A percentile compares a stretch with the other conserved stretches of the same genome.
These are phyloP conservation scores for Quercus alba DNA, from an alignment of 306 rosid species.

Conservation along the genomic window DNA sequence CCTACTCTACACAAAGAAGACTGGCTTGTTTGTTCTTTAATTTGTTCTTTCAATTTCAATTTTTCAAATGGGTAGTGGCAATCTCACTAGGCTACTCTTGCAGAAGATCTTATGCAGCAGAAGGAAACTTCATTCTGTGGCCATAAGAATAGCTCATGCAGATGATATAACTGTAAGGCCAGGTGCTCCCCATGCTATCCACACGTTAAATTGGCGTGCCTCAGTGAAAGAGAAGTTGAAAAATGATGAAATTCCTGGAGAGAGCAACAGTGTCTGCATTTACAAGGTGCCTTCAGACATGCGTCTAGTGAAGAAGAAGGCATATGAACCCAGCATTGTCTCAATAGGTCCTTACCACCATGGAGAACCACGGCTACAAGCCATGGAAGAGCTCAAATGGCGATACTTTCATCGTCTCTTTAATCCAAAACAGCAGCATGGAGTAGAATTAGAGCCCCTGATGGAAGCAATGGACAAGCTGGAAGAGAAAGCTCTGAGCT, in stretches of 20 bases:
- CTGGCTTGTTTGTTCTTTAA: neutral
- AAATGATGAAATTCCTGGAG: neutral
- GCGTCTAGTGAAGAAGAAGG: neutral
- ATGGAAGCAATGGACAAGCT: conserved; percentile 17
- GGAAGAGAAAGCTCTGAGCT: conserved; percentile 11
- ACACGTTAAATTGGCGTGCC: neutral
- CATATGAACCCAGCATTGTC: neutral
- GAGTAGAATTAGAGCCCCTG: conserved; percentile 4
- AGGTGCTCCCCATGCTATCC: neutral
- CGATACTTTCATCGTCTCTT: conserved; percentile 20
- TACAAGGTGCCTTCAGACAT: neutral
- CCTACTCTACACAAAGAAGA: no score
- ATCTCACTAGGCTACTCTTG: neutral
- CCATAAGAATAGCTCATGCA: neutral
- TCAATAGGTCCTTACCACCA: conserved; percentile 39
- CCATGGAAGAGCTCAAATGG: conserved; percentile 19
- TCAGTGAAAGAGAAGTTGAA: neutral
- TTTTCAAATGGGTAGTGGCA: neutral
- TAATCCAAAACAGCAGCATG: neutral
- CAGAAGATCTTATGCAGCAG: neutral
- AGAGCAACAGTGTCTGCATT: neutral
- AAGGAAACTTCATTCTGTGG: neutral
- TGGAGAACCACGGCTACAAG: conserved; percentile 9
- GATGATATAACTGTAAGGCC: neutral
- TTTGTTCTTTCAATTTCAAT: neutral